These are phyloP conservation scores for Geranomyces michiganensis DNA, from an alignment of 192 early-diverging fungal genomes.

Conservation along the genomic window DNA sequence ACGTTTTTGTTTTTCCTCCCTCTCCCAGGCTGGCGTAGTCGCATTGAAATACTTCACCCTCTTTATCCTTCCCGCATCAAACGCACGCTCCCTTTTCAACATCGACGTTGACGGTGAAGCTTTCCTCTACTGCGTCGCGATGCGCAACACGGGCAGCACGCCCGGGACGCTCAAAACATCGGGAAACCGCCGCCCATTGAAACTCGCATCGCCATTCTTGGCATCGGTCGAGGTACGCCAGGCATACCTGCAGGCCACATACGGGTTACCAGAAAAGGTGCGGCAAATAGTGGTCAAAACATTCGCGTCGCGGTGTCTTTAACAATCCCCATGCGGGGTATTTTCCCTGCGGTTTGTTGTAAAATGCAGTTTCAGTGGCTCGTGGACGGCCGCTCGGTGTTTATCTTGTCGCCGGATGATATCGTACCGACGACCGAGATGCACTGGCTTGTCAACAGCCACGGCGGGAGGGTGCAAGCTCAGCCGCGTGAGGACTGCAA, in stretches of 20 bases:
- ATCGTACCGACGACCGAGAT: conserved; percentile 16
- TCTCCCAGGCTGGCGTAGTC: background rate
- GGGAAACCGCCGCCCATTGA: background rate
- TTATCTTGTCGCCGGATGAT: background rate
- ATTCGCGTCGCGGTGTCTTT: too few species aligned
- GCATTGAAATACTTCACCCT: background rate
- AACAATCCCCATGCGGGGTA: too few species aligned
- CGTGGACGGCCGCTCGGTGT: conserved; percentile 10
- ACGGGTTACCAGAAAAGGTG: conserved; percentile 5
- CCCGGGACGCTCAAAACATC: background rate
- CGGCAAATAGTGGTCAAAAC: too few species aligned
- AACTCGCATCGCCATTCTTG: background rate
- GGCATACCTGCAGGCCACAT: background rate
- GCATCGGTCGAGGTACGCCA: background rate
- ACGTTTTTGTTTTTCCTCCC: background rate
- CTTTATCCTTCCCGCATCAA: background rate
- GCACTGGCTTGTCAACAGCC: background rate
- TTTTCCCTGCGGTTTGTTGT: background rate
- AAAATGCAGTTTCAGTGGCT: conserved; percentile 12
- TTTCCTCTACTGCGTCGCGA: background rate
- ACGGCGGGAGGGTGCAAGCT: background rate
- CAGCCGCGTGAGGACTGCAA: conserved; percentile 1
- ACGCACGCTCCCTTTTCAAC: background rate
- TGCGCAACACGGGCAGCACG: conserved; percentile 2
- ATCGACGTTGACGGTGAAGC: background rate